Evolutionary conservation across 2,329 filamentous ascomycete genomes (phyloP).

Genomic region (Furcasterigmium sp.): DNA sequence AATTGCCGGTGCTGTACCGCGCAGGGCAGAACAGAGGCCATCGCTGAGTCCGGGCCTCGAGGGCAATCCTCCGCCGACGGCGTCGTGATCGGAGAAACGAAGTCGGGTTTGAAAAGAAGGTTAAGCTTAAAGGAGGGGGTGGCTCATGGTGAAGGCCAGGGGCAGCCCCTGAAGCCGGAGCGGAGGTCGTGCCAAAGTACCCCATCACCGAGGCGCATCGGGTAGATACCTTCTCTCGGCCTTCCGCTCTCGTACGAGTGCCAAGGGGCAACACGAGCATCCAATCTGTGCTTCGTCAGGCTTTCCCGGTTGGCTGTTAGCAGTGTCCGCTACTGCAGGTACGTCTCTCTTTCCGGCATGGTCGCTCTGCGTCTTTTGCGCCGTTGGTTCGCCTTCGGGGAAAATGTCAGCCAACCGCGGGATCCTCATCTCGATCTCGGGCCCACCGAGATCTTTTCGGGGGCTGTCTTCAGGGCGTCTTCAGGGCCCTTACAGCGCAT

Average conservation of each 20-base stretch:
- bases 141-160: neutral
- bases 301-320: neutral
- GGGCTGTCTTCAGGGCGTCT: too few species aligned
- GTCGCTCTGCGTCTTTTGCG: neutral
- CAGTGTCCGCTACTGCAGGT: neutral
- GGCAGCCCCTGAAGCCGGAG: too few species aligned
- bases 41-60: too few species aligned
- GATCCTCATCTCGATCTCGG: too few species aligned
- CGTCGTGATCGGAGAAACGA: too few species aligned
- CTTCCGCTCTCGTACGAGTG: slow-evolving; percentile 1
- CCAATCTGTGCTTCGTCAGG: neutral
- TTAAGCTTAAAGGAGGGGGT: neutral
- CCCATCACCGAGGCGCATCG: neutral
- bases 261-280: slow-evolving; percentile 1
- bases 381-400: neutral
- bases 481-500: too few species aligned
- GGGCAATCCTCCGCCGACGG: too few species aligned
- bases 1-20: too few species aligned
- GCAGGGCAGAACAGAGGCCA: too few species aligned
- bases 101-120: neutral
- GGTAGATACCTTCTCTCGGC: neutral
- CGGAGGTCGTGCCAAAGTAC: too few species aligned
- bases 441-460: too few species aligned
- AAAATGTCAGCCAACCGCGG: neutral
- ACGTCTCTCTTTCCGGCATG: neutral